Evolutionary conservation across 257 asterid species (phyloP).

Genomic region (Rauvolfia tetraphylla): DNA sequence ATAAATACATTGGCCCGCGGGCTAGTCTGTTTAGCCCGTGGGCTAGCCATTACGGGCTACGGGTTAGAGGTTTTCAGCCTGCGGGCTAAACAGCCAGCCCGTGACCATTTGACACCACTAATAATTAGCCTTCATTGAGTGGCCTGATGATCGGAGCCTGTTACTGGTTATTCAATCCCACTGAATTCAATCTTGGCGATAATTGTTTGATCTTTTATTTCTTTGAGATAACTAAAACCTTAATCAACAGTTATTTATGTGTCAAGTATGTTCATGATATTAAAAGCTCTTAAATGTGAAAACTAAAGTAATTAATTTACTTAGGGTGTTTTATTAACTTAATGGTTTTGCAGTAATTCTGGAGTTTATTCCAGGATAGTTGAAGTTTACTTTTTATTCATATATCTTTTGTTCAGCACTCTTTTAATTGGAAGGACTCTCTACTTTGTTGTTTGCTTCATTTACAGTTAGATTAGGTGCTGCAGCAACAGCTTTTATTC

Average conservation of each 20-base stretch:
- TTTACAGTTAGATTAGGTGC: slow-evolving; percentile 85
- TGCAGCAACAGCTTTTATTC: slow-evolving; percentile 82
- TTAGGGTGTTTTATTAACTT: neutral
- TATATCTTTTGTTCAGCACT: neutral
- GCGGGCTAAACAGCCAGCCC: too few relatives aligned
- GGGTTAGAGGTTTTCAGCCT: too few relatives aligned
- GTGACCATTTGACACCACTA: too few relatives aligned
- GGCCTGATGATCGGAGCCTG: neutral
- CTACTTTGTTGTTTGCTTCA: slow-evolving; percentile 8
- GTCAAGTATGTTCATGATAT: too few relatives aligned
- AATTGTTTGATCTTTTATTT: neutral
- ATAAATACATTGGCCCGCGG: too few relatives aligned
- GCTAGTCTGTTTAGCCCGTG: too few relatives aligned
- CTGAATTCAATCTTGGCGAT: neutral
- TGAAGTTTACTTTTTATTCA: neutral
- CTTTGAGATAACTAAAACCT: neutral
- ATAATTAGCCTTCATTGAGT: neutral
- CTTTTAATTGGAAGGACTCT: slow-evolving; percentile 1
- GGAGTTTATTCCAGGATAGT: neutral
- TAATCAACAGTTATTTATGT: neutral
- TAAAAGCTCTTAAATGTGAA: neutral
- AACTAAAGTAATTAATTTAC: neutral
- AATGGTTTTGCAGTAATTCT: neutral
- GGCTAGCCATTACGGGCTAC: too few relatives aligned
- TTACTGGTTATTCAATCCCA: neutral